Base-by-base conservation (phyloP, 2,329 filamentous ascomycete species). In the Monascus ruber region DNA sequence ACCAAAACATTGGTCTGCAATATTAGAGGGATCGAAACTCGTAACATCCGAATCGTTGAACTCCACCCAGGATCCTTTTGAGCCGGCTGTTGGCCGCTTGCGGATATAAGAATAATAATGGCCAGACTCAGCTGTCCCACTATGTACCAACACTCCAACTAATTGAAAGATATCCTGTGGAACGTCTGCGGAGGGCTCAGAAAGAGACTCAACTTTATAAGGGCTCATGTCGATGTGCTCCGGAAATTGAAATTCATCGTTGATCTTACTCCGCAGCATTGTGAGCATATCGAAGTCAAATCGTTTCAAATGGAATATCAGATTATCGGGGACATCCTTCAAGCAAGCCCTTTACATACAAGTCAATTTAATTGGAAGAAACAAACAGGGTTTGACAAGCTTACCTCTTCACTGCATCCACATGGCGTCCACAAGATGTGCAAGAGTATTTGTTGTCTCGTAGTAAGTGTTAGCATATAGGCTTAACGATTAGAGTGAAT, bases 81-180 rank as follows among this genome's bases (percentile, higher is more conserved):
- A 65, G 4, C 58, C 58, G 9, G 59, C 59, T 17, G 71, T 63
- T 10, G 85, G 78, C 11, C 87, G 76, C 58, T 94, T 83, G 38
- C 86, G 83, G 46, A 93, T 86, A 58, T 87, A 96, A 0, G 89
- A 96, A 63, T 95, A 96, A 64, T 98, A 98, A 59, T 98, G 91
- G 0, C 91, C 91, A 26, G 86, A 89, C 55, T 95, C 86, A 8
- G 89, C 87, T 2, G 84, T 94, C 10, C 91, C 91, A 9, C 84
- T 83, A 58, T 98, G 91, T 1, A 98, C 86, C 11, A 98, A 77
- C 34, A 98, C 78, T 2, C 91, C 91, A n/a, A 94, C 88, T 3
- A 98, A 73, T 60, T 95, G 86, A 53, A 96, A 98, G 1, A 84
- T 60, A 59, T 98, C 91, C 31, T 81, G 74, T 34, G 76, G 63